A percentile compares a stretch with the other conserved stretches of the same genome.
phyloP scores from a whole-genome alignment of 1,284 basidiomycete species.

The Schizopora paradoxa region DNA sequence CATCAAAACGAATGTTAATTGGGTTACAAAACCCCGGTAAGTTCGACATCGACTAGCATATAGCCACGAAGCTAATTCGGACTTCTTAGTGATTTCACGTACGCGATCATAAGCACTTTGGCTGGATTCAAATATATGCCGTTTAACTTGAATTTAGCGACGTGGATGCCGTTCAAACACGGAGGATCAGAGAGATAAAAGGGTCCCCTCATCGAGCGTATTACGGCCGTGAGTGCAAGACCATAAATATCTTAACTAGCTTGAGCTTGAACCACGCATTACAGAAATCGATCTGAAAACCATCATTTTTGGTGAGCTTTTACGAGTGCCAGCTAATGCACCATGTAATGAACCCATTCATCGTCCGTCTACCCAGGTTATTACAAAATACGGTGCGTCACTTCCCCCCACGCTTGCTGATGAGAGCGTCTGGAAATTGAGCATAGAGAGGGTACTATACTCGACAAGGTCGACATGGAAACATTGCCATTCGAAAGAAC shows the following conservation, averaged over 20 bases:
- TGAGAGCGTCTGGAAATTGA: conserved; percentile 1
- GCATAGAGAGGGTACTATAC: conserved; percentile 54
- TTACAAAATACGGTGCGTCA: conserved; percentile 50
- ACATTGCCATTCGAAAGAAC: conserved; percentile 75
- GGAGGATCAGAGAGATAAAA: conserved; percentile 69
- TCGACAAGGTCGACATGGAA: conserved; percentile 78
- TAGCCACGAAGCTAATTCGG: too few relatives aligned
- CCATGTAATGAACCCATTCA: conserved; percentile 17
- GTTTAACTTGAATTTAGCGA: conserved; percentile 42
- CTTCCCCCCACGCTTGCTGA: neutral
- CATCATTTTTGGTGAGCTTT: conserved; percentile 65
- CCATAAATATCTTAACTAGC: neutral
- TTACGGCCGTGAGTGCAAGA: conserved; percentile 59
- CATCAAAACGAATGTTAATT: conserved; percentile 72
- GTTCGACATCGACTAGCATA: too few relatives aligned
- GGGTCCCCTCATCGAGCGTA: conserved; percentile 54
- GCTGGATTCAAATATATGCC: neutral
- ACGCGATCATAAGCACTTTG: conserved; percentile 24
- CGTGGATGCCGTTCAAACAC: conserved; percentile 74
- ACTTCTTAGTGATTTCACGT: conserved; percentile 64
- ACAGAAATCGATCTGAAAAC: conserved; percentile 65
- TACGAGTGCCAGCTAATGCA: too few relatives aligned
- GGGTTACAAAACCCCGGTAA: conserved; percentile 74
- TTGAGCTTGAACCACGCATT: conserved; percentile 2
- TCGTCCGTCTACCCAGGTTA: conserved; percentile 25